Percentiles rank a stretch among this genome's conserved stretches.
Conservation (phyloP, 768 basidiomycete species). For the Hysterangium stoloniferum region DNA sequence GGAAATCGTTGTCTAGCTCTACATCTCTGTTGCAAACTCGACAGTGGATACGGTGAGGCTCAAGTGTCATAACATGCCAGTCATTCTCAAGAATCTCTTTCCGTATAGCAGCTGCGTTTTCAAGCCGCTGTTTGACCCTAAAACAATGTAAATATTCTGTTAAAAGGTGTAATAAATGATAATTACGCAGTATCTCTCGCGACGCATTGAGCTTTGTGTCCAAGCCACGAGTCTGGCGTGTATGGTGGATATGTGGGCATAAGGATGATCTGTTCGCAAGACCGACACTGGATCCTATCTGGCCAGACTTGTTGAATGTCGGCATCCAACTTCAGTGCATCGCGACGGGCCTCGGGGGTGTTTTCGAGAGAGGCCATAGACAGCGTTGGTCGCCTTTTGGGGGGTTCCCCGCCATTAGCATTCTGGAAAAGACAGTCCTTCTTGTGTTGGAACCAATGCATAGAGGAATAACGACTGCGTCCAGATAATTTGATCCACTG, state of each 20-base stretch:
- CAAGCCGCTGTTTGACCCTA: not conserved
- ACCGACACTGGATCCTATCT: conserved; percentile 2
- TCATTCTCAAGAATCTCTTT: not conserved
- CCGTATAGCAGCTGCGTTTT: not conserved
- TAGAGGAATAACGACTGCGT: conserved; percentile 9
- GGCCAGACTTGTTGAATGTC: conserved; percentile 1
- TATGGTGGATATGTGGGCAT: not conserved
- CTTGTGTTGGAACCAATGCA: conserved; percentile 9
- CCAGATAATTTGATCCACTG: conserved; percentile 9
- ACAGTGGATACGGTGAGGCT: not conserved
- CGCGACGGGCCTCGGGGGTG: not conserved
- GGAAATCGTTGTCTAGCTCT: not conserved
- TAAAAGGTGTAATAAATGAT: not conserved
- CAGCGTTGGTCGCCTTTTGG: not conserved
- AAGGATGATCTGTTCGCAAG: not conserved
- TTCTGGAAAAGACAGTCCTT: not conserved
- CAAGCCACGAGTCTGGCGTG: not conserved
- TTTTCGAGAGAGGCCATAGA: not conserved
- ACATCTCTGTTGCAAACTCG: not conserved
- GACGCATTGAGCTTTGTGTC: conserved; percentile 2
- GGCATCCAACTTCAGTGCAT: not conserved
- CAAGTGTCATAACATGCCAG: not conserved
- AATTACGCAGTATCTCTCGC: not conserved
- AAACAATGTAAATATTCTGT: too few relatives aligned
- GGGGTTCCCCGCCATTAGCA: not conserved